These are phyloP conservation scores for Camellia lanceoleosa DNA, from an alignment of 148 eudicot genomes.

Conservation along the genomic window DNA sequence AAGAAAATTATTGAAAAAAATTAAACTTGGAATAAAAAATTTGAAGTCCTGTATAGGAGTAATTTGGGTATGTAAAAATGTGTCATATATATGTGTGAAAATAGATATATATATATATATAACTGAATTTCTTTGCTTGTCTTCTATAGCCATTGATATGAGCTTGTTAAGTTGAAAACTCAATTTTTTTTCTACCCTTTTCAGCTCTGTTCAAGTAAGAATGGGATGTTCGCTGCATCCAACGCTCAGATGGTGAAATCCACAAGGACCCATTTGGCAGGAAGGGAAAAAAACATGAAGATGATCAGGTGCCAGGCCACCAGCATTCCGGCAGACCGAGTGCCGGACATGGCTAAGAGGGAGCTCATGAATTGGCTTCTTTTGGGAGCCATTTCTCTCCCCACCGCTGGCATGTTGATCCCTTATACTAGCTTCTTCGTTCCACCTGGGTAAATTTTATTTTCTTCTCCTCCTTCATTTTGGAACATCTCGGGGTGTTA, in stretches of 20 bases:
- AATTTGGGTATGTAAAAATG: no score
- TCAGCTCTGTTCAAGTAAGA: constrained; percentile 64
- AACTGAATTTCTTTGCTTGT: no score
- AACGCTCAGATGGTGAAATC: constrained; percentile 8
- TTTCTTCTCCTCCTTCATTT: no score
- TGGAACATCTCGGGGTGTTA: no score
- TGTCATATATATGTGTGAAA: no score
- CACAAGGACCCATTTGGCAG: constrained; percentile 23
- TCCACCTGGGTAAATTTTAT: constrained; percentile 62
- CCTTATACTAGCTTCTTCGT: constrained; percentile 68
- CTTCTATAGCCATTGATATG: no score
- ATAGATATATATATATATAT: no score
- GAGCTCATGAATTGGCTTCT: constrained; percentile 60
- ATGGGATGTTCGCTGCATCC: constrained; percentile 40
- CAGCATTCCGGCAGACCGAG: constrained; percentile 68
- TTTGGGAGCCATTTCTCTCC: constrained; percentile 72
- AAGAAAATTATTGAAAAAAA: no score
- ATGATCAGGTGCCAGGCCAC: constrained; percentile 61
- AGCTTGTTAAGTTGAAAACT: background rate
- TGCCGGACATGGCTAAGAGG: constrained; percentile 83
- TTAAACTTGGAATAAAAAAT: no score
- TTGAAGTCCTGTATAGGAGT: no score
- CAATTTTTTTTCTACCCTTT: background rate
- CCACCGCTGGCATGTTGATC: constrained; percentile 58
- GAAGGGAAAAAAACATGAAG: constrained; percentile 38